phyloP scores from a whole-genome alignment of 2,329 filamentous ascomycete genomes.

The Colletotrichum sp. region DNA sequence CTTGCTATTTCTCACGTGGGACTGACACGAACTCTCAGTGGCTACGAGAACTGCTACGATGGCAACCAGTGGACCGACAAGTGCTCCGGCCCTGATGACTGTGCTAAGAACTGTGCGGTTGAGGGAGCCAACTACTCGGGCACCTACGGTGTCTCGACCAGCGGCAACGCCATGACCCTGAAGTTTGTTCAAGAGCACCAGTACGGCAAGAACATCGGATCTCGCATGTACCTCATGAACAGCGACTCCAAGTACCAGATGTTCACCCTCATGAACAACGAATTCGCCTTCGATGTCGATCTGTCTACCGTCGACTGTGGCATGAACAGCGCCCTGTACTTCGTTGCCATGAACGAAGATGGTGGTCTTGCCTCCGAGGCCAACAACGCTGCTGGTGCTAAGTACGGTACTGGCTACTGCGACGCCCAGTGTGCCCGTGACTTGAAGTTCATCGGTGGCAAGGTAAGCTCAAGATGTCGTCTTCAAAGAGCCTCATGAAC shows the following conservation, averaged over 20 bases:
- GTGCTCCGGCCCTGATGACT: slow-evolving; percentile 39
- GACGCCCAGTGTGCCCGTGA: slow-evolving; percentile 51
- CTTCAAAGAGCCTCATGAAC: neutral
- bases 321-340: slow-evolving; percentile 62
- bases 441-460: slow-evolving; percentile 56
- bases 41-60: slow-evolving; percentile 33
- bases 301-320: slow-evolving; percentile 66
- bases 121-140: slow-evolving; percentile 47
- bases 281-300: slow-evolving; percentile 70
- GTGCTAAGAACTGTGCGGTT: slow-evolving; percentile 44
- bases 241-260: slow-evolving; percentile 59
- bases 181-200: slow-evolving; percentile 54
- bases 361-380: slow-evolving; percentile 52
- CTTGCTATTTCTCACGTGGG: slow-evolving; percentile 26
- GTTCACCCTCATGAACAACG: slow-evolving; percentile 61
- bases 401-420: slow-evolving; percentile 63
- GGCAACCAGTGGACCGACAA: slow-evolving; percentile 35
- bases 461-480: slow-evolving; percentile 17
- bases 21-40: neutral
- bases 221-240: slow-evolving; percentile 61
- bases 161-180: slow-evolving; percentile 47
- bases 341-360: slow-evolving; percentile 52
- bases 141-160: slow-evolving; percentile 50
- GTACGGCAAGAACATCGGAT: slow-evolving; percentile 37
- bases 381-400: slow-evolving; percentile 51